Evolutionary conservation across 2,329 filamentous ascomycete genomes (phyloP).

Genomic region (Cladosporium sp.): DNA sequence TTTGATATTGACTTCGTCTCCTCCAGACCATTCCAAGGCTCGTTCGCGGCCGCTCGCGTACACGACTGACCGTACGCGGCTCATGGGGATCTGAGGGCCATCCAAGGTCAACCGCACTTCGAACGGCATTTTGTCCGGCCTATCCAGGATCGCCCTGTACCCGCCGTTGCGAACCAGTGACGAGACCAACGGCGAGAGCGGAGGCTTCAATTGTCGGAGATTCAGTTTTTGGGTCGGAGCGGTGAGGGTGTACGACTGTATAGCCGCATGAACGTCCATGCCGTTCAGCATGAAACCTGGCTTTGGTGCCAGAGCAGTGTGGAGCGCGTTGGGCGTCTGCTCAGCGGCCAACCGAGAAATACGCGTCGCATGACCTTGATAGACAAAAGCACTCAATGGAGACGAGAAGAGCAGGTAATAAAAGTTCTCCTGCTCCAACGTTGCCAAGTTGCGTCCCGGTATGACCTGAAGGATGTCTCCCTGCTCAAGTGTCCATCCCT

Average conservation of each 20-base stretch:
- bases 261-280: conserved; percentile 39
- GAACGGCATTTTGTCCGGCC: conserved; percentile 24
- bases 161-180: conserved; percentile 34
- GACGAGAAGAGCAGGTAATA: conserved; percentile 67
- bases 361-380: conserved; percentile 49
- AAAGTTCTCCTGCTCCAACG: conserved; percentile 55
- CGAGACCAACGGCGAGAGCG: conserved; percentile 28
- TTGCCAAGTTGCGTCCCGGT: conserved; percentile 57
- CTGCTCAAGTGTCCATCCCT: conserved; percentile 52
- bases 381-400: conserved; percentile 53
- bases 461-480: conserved; percentile 54
- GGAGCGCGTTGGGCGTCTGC: conserved; percentile 37
- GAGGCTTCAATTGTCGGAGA: conserved; percentile 30
- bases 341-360: conserved; percentile 44
- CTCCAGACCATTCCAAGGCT: conserved; percentile 26
- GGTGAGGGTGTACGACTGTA: conserved; percentile 46
- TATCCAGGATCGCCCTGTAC: conserved; percentile 21
- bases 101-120: conserved; percentile 30
- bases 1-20: conserved; percentile 17
- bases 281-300: conserved; percentile 40
- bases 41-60: conserved; percentile 18
- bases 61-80: conserved; percentile 22
- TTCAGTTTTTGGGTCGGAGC: conserved; percentile 36
- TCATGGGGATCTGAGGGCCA: conserved; percentile 25
- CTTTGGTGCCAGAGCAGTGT: conserved; percentile 39